phyloP scores from a whole-genome alignment of 139 green algal species.

The Zygnema circumcarinatum region DNA sequence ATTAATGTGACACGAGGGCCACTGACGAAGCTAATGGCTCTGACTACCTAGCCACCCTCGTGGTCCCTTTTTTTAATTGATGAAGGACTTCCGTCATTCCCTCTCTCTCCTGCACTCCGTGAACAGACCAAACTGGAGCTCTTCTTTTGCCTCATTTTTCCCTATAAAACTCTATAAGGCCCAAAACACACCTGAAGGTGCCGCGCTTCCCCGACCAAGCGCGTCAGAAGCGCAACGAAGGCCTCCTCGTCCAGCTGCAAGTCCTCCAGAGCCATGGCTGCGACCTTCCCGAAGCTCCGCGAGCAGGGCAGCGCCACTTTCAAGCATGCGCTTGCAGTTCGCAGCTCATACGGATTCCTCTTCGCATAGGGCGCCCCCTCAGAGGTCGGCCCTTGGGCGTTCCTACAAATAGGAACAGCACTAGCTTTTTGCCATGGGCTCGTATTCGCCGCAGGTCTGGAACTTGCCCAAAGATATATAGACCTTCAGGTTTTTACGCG shows the following conservation, averaged over 20 bases:
- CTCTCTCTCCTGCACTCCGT: too few relatives aligned
- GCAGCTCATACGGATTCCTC: too few relatives aligned
- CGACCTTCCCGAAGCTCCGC: not conserved
- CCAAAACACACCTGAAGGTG: slow-evolving; percentile 76
- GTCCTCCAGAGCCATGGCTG: slow-evolving; percentile 22
- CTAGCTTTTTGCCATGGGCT: not conserved
- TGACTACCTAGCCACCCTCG: too few relatives aligned
- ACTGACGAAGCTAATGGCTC: too few relatives aligned
- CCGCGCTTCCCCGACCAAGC: slow-evolving; percentile 71
- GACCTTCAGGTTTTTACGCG: too few relatives aligned
- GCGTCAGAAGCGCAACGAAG: slow-evolving; percentile 69
- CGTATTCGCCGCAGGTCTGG: not conserved
- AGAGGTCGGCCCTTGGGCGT: not conserved
- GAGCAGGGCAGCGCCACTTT: not conserved
- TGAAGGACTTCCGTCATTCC: too few relatives aligned
- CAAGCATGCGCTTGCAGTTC: slow-evolving; percentile 7
- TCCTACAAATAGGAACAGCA: not conserved
- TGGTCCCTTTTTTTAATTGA: too few relatives aligned
- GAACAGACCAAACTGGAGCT: too few relatives aligned
- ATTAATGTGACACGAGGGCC: too few relatives aligned
- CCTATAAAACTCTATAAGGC: too few relatives aligned
- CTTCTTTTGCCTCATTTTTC: too few relatives aligned
- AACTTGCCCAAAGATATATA: too few relatives aligned
- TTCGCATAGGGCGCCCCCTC: not conserved
- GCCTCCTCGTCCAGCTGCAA: slow-evolving; percentile 42